Evolutionary conservation across 129 eudicot species (phyloP), one percentile per base, ranked within the genome.

Genomic region (Chrysanthemum seticuspe): DNA sequence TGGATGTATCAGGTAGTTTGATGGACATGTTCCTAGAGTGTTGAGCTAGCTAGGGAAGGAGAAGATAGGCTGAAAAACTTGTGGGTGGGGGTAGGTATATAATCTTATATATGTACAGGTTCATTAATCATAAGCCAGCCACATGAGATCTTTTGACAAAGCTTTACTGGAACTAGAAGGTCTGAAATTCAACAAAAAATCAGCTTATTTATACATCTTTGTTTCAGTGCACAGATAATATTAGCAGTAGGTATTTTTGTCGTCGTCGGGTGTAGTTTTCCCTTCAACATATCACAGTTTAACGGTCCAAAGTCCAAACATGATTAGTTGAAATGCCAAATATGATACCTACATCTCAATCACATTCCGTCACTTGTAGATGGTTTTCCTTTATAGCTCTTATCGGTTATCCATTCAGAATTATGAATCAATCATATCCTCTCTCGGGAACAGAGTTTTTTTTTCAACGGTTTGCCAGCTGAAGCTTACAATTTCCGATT

Each of bases 1-100:
- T 70, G 65, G n/a, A 55, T 70, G 65, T 56, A 70, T 70, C 74
- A 70, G 65, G 65, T 70, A 36, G 74, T 16, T 58, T 31, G 65
- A 70, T 54, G 74, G 65, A 70, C 57, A 67, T 58, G 13, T 47
- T n/a, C 56, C 13, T 25, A 52, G 62, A 14, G 27, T 25, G 61
- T 52, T 69, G 23, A 52, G 49, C 51, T 16, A 54, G 61, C 61
- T 53, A 54, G 62, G 60, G 48, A 23, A 49, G 8, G 73, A 13
- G 73, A 40, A 12, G 45, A 40, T 2, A 13, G 49, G 60, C 13
- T 29, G 3, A 48, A 52, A 52, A 68, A 29, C 14, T 6, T 16
- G 64, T 31, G 74, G 34, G 60, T 68, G 50, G 14, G 31, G 10
- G 19, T 4, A 13, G 29, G 29, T 62, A n/a, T n/a, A n/a, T n/a